These are phyloP conservation scores for Phytophthora kernoviae DNA, from an alignment of 352 stramenopile species.

Conservation along the genomic window DNA sequence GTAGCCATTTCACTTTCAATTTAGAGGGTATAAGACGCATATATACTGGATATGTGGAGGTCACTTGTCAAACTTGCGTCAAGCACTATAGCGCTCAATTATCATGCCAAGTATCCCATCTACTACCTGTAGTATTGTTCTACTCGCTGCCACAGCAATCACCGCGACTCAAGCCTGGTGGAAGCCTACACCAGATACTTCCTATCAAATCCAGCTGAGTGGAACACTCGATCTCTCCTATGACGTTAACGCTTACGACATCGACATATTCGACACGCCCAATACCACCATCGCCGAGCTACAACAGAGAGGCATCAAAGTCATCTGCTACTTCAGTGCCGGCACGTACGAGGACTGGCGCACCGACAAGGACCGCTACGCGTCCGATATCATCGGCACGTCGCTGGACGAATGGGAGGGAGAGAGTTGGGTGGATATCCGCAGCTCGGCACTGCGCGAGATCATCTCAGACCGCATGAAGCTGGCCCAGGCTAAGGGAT, in stretches of 20 bases:
- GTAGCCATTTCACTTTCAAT: no score
- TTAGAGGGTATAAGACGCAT: no score
- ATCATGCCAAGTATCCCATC: not conserved
- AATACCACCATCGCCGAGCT: slow-evolving; percentile 32
- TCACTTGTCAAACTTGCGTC: no score
- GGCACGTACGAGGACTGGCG: slow-evolving; percentile 61
- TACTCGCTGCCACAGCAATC: not conserved
- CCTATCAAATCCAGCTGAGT: slow-evolving; percentile 46
- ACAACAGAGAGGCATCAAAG: slow-evolving; percentile 32
- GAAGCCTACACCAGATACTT: slow-evolving; percentile 42
- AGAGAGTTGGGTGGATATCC: slow-evolving; percentile 48
- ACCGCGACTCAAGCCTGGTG: slow-evolving; percentile 20
- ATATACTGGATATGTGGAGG: no score
- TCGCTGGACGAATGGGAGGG: slow-evolving; percentile 37
- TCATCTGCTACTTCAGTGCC: slow-evolving; percentile 69
- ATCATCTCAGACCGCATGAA: slow-evolving; percentile 54
- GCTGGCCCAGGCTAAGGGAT: slow-evolving; percentile 50
- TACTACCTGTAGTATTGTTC: not conserved
- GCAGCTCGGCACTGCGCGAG: slow-evolving; percentile 30
- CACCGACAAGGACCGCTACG: slow-evolving; percentile 44
- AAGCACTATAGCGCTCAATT: no score
- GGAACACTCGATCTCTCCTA: slow-evolving; percentile 35
- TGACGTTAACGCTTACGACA: slow-evolving; percentile 40
- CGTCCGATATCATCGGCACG: slow-evolving; percentile 36
- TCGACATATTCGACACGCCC: slow-evolving; percentile 49